Conservation (phyloP, 2,329 filamentous ascomycete genomes). For the Cytospora leucostoma region DNA sequence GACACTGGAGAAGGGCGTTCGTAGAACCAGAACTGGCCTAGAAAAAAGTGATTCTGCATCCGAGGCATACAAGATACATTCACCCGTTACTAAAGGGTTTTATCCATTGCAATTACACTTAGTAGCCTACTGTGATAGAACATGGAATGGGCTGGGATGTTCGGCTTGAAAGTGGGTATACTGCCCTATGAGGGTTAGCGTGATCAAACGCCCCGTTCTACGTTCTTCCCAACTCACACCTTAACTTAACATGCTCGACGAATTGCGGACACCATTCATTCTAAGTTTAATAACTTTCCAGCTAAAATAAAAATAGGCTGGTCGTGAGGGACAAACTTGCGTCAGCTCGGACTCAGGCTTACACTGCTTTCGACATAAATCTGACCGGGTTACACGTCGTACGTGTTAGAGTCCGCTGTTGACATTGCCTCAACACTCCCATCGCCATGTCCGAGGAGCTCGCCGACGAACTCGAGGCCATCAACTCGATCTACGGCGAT, state of each 20-base stretch:
- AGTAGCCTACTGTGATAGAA: no score
- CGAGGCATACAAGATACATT: no score
- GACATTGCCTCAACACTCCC: neutral
- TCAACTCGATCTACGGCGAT: constrained; percentile 81
- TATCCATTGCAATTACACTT: no score
- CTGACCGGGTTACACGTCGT: constrained; percentile 11
- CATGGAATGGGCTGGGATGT: no score
- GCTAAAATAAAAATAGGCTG: no score
- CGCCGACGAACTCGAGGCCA: constrained; percentile 73
- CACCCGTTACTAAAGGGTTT: no score
- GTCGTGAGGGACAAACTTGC: no score
- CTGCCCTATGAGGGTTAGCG: neutral
- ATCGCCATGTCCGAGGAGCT: constrained; percentile 59
- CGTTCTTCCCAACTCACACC: neutral
- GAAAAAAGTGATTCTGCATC: no score
- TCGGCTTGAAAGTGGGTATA: neutral
- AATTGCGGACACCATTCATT: neutral
- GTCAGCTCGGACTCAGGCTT: no score
- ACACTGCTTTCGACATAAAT: neutral
- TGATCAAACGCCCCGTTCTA: no score
- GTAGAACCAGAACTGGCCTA: no score
- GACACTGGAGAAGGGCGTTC: no score
- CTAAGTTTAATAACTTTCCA: neutral
- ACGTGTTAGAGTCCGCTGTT: neutral
- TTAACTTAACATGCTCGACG: neutral